These are phyloP conservation scores for Candida pseudoviswanathii DNA, from an alignment of 1,139 yeast species.

Conservation along the genomic window DNA sequence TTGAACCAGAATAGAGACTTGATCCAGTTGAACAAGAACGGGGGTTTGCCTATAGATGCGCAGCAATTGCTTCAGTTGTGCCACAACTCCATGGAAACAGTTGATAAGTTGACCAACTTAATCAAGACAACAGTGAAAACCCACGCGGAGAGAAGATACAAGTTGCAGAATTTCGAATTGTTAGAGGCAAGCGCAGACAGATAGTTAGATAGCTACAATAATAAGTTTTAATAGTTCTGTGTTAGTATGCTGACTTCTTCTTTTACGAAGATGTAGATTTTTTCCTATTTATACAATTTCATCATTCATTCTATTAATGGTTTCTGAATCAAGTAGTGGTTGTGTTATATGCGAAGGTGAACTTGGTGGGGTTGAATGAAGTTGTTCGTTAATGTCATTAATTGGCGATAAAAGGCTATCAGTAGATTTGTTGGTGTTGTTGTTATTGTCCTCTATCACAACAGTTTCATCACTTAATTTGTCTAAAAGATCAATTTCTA, in stretches of 20 bases:
- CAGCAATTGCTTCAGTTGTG: constrained; percentile 68
- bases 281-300: constrained; percentile 14
- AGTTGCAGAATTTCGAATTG: constrained; percentile 30
- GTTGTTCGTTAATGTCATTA: constrained; percentile 3
- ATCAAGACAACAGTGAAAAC: constrained; percentile 58
- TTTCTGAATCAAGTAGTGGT: constrained; percentile 1
- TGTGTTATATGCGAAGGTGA: not conserved
- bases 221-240: not conserved
- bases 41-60: constrained; percentile 87
- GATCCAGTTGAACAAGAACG: constrained; percentile 80
- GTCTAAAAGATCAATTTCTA: constrained; percentile 16
- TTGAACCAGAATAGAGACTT: constrained; percentile 87
- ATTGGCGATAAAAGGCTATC: constrained; percentile 4
- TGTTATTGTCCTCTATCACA: constrained; percentile 2
- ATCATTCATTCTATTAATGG: constrained; percentile 14
- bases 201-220: constrained; percentile 12
- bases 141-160: constrained; percentile 49
- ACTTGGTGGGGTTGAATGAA: constrained; percentile 6
- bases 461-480: constrained; percentile 11
- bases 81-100: constrained; percentile 63
- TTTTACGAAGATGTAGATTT: not conserved
- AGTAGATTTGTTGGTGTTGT: constrained; percentile 4
- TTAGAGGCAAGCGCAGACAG: constrained; percentile 44
- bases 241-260: not conserved
- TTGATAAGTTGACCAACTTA: constrained; percentile 63